These are phyloP conservation scores for Entamoeba invadens DNA, from an alignment of 208 protist species.

Conservation along the genomic window DNA sequence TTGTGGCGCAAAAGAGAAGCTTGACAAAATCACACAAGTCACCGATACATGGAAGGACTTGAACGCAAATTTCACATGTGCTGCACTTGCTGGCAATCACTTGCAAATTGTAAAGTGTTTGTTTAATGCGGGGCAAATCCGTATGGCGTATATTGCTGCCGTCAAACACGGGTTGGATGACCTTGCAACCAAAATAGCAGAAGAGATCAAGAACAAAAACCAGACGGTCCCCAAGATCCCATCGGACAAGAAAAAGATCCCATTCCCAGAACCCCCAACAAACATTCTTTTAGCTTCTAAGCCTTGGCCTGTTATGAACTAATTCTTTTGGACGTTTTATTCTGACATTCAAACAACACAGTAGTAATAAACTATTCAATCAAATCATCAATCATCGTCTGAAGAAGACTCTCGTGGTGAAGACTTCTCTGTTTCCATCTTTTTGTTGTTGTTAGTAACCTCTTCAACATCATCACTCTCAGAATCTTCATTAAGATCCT, in stretches of 20 bases:
- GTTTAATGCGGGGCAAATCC: background rate
- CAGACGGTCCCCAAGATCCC: background rate
- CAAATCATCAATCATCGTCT: too few relatives aligned
- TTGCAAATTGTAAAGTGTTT: background rate
- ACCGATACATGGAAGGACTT: background rate
- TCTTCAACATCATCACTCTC: too few relatives aligned
- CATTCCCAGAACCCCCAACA: background rate
- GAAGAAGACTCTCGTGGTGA: too few relatives aligned
- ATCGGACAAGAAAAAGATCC: background rate
- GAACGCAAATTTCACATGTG: background rate
- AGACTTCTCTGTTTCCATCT: too few relatives aligned
- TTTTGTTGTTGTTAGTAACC: too few relatives aligned
- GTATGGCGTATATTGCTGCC: background rate
- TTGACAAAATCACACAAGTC: background rate
- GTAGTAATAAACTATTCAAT: too few relatives aligned
- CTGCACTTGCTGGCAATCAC: background rate
- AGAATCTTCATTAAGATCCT: too few relatives aligned
- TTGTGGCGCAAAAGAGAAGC: background rate
- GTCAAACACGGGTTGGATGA: background rate
- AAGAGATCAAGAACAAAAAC: background rate
- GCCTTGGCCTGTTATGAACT: background rate
- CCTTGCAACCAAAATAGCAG: background rate
- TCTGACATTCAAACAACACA: too few relatives aligned
- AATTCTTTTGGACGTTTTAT: too few relatives aligned
- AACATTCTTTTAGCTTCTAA: background rate